Evolutionary conservation across 495 filamentous ascomycete species (phyloP), one percentile per base, ranked within the genome.

Genomic region (Bacidia rubella): DNA sequence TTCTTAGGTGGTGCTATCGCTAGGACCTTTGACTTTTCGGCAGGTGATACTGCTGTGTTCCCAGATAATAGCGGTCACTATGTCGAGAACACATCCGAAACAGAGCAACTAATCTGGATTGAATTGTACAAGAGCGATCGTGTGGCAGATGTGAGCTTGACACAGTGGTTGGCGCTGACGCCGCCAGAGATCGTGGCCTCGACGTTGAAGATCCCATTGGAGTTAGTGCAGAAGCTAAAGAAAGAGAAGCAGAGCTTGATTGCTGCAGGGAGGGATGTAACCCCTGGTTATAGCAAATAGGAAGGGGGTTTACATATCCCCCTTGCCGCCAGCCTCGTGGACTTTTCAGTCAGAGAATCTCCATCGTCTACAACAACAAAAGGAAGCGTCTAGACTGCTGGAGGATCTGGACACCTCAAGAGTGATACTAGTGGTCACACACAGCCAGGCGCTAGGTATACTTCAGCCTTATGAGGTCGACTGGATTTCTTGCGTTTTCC

Each of bases 51-150:
- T 0, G 80, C 74, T 1, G 77, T 77, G 0, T 82, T 84, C 57
- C 78, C 80, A 1, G 79, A 81, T 51, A 82, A 84, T 59, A 70
- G 66, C 55, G 75, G 74, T 2, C 80, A 84, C 57, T 82, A 82
- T 54, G 78, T 84, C 49, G 79, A 82, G 56, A 84, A 82, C 61
- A 80, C 73, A 0, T 79, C 74, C 0, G 67, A 75, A 12, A 77
- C 72, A 0, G 74, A 79, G 52, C 75, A 77, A 32, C 67, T 84
- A 1, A 69, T 80, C 12, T 81, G 79, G 76, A 73, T 83, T 22
- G 80, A 83, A 63, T 71, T 83, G 25, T 81, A 81, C 64, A 81
- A 80, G 62, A 75, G 72, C 38, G 77, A 82, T 53, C 70, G 74
- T 10, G 79, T 83, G 2, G 75, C 72, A 2, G 79, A 83, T 57